Conservation (phyloP, 1,284 basidiomycete species). For the Heterobasidion parviporum region DNA sequence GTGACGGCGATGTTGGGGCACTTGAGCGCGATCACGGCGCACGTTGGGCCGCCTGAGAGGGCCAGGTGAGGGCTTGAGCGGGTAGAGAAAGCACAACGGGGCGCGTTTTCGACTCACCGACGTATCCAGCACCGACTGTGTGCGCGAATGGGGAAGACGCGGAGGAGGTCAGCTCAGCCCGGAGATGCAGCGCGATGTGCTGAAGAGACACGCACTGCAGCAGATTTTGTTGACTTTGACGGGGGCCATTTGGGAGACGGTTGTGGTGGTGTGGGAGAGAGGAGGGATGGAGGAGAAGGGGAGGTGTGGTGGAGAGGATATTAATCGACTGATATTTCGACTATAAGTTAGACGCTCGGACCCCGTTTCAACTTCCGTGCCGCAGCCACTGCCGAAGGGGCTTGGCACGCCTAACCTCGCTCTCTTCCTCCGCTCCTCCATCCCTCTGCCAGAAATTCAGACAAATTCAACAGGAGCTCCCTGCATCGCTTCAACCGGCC, state of each 20-base stretch:
- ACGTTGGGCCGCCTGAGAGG: constrained; percentile 78
- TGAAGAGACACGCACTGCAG: constrained; percentile 63
- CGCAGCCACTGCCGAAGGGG: neutral
- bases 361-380: neutral
- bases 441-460: too few relatives aligned
- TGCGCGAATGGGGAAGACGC: constrained; percentile 1
- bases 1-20: constrained; percentile 94
- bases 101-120: constrained; percentile 50
- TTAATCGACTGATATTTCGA: neutral
- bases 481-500: too few relatives aligned
- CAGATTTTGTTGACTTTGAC: constrained; percentile 80
- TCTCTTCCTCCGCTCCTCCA: too few relatives aligned
- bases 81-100: neutral
- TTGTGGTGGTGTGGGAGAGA: neutral
- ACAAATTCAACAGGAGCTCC: too few relatives aligned
- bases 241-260: constrained; percentile 42
- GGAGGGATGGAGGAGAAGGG: constrained; percentile 7
- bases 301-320: neutral
- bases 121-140: constrained; percentile 92
- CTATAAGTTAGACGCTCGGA: neutral
- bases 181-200: constrained; percentile 4
- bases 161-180: constrained; percentile 11
- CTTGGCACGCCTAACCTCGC: neutral
- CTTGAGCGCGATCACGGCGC: constrained; percentile 90
- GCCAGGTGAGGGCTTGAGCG: neutral